Percentiles rank a stretch among this genome's conserved stretches.
These are phyloP conservation scores for Fragaria ananassa DNA, from an alignment of 306 rosid species.

Conservation along the genomic window DNA sequence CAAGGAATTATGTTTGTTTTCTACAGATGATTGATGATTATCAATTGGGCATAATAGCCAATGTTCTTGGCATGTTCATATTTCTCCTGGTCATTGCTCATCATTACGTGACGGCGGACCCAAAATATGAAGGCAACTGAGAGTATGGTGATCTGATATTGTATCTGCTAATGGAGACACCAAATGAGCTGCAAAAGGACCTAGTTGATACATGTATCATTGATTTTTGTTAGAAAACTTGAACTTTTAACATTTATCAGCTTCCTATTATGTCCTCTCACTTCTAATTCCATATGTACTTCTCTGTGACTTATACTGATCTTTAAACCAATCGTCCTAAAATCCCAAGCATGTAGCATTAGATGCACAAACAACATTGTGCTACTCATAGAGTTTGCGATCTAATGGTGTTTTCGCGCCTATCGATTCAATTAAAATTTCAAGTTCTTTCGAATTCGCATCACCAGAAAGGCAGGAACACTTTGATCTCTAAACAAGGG, in stretches of 20 bases:
- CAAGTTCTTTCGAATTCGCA: background rate
- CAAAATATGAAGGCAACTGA: conserved; percentile 35
- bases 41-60: conserved; percentile 30
- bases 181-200: background rate
- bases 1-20: background rate
- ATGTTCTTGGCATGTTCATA: conserved; percentile 30
- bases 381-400: background rate
- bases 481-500: background rate
- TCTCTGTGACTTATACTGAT: background rate
- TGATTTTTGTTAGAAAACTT: background rate
- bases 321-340: background rate
- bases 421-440: background rate
- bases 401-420: background rate
- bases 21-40: conserved; percentile 34
- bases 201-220: background rate
- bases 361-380: background rate
- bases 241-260: background rate
- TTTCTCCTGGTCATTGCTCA: conserved; percentile 32
- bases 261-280: background rate
- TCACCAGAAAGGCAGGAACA: background rate
- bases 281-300: background rate
- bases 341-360: background rate
- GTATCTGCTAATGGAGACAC: background rate
- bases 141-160: background rate
- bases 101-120: conserved; percentile 33